Evolutionary conservation across 2,329 filamentous ascomycete species (phyloP).

Genomic region (Xenoacremonium recifei): DNA sequence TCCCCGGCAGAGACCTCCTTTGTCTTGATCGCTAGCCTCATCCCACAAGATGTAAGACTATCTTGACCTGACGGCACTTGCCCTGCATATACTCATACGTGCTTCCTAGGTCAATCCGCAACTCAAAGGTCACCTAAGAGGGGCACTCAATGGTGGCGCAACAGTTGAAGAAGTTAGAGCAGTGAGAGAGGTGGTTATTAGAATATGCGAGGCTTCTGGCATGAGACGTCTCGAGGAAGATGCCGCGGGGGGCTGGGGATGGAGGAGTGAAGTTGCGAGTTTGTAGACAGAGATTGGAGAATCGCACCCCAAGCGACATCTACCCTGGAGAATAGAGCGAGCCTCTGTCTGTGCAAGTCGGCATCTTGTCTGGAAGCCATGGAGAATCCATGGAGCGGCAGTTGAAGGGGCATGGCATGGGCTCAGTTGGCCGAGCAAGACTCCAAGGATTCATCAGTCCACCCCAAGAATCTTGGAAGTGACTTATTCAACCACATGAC

Average conservation of each 20-base stretch:
- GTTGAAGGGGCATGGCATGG: too few species aligned
- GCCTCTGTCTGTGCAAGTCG: too few species aligned
- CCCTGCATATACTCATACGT: too few species aligned
- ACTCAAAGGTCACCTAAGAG: conserved; percentile 24
- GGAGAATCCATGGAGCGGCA: too few species aligned
- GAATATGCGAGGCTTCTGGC: conserved; percentile 25
- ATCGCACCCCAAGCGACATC: not conserved
- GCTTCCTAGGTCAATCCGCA: conserved; percentile 23
- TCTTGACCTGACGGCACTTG: not conserved
- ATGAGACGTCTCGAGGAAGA: conserved; percentile 18
- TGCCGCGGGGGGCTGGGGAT: conserved; percentile 23
- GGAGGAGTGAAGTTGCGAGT: conserved; percentile 25
- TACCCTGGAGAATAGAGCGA: too few species aligned
- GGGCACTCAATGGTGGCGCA: conserved; percentile 24
- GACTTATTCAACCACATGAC: too few species aligned
- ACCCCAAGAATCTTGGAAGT: too few species aligned
- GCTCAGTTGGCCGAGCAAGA: too few species aligned
- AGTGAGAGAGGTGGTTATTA: conserved; percentile 22
- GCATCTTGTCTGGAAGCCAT: too few species aligned
- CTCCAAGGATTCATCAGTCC: too few species aligned
- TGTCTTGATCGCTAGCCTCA: conserved; percentile 25
- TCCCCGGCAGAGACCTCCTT: conserved; percentile 23
- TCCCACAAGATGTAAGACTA: conserved; percentile 25
- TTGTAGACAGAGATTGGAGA: conserved; percentile 9
- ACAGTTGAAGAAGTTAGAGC: conserved; percentile 24